Conservation (phyloP, 345 rosid genomes). For the Pugionium cornutum region DNA sequence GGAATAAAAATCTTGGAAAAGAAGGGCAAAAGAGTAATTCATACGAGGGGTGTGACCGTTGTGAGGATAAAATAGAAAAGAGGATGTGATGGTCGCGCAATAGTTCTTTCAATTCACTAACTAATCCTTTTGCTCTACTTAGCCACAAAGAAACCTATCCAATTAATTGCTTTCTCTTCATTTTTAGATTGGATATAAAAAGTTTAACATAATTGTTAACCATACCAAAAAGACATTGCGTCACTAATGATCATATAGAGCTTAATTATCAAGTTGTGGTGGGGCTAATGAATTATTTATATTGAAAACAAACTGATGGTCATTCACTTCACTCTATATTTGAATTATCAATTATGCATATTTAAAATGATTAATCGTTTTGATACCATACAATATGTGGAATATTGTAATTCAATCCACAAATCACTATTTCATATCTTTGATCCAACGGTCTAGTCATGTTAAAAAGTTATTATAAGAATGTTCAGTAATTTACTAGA, state of each 20-base stretch:
- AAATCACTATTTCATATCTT: too few relatives aligned
- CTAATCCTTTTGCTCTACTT: slow-evolving; percentile 32
- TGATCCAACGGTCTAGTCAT: background rate
- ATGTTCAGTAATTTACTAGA: background rate
- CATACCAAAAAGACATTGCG: slow-evolving; percentile 31
- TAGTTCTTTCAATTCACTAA: background rate
- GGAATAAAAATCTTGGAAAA: background rate
- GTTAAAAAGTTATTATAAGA: background rate
- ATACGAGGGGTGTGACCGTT: background rate
- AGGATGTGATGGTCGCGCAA: slow-evolving; percentile 8
- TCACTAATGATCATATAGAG: slow-evolving; percentile 16
- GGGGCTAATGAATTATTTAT: slow-evolving; percentile 8
- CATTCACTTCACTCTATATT: too few relatives aligned
- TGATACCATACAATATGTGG: too few relatives aligned
- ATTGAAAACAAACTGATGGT: background rate
- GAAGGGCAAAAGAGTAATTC: slow-evolving; percentile 18
- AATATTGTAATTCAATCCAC: too few relatives aligned
- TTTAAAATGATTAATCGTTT: too few relatives aligned
- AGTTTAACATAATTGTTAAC: slow-evolving; percentile 16
- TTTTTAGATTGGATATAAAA: slow-evolving; percentile 1
- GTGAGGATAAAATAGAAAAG: slow-evolving; percentile 16
- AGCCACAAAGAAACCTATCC: slow-evolving; percentile 32
- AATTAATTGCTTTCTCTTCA: slow-evolving; percentile 2
- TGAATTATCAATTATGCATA: too few relatives aligned
- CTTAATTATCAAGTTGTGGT: slow-evolving; percentile 13